phyloP scores from a whole-genome alignment of 495 filamentous ascomycete genomes.

The Penicillium flavigenum region DNA sequence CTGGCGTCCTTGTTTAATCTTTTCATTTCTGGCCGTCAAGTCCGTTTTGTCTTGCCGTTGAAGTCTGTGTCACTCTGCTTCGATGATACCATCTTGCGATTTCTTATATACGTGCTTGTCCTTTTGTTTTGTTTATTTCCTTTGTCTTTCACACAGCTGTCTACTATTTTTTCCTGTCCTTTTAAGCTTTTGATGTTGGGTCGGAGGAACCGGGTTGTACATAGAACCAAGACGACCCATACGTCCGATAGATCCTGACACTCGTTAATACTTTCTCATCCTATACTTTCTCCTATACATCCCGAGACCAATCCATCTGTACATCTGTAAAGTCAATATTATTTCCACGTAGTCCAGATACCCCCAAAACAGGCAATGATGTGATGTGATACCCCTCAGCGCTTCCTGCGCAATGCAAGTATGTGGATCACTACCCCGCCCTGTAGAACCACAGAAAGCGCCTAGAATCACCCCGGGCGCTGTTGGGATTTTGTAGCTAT shows the following conservation, averaged over 20 bases:
- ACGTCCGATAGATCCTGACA: constrained; percentile 12
- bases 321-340: not conserved
- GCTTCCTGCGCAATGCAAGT: constrained; percentile 5
- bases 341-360: constrained; percentile 8
- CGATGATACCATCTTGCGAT: constrained; percentile 50
- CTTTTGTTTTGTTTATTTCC: constrained; percentile 5
- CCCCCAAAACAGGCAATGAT: not conserved
- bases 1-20: constrained; percentile 26
- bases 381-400: constrained; percentile 14
- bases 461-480: not conserved
- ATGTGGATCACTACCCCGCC: constrained; percentile 9
- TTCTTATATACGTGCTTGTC: constrained; percentile 11
- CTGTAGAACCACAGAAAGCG: not conserved
- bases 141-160: constrained; percentile 9
- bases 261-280: constrained; percentile 8
- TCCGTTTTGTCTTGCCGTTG: constrained; percentile 20
- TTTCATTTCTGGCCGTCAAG: constrained; percentile 21
- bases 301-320: not conserved
- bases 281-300: constrained; percentile 3
- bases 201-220: constrained; percentile 19
- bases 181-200: constrained; percentile 12
- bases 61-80: constrained; percentile 37
- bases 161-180: not conserved
- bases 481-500: not conserved
- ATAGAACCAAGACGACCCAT: constrained; percentile 22